phyloP scores from a whole-genome alignment of 129 eudicot genomes.

The Ambrosia artemisiifolia region DNA sequence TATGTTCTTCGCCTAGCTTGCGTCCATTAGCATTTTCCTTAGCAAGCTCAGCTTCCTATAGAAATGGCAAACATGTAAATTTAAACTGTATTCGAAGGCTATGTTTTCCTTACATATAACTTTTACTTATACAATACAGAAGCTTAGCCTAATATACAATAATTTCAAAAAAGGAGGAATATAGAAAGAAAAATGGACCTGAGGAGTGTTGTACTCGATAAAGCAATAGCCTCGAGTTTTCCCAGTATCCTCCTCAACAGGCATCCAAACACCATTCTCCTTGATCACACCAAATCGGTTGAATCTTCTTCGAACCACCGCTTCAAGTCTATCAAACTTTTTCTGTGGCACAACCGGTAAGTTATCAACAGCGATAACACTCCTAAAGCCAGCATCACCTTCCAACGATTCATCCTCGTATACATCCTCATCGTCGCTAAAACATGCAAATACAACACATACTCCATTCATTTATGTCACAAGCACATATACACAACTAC shows the following conservation, averaged over 20 bases:
- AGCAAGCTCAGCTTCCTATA: conserved; percentile 83
- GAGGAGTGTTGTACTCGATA: conserved; percentile 78
- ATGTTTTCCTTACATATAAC: too few species aligned
- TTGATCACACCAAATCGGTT: conserved; percentile 64
- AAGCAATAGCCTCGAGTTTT: conserved; percentile 73
- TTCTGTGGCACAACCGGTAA: conserved; percentile 68
- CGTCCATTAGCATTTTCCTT: conserved; percentile 70
- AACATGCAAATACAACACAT: not conserved
- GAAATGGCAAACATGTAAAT: too few species aligned
- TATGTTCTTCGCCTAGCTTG: conserved; percentile 66
- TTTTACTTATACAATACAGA: not conserved
- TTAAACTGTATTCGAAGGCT: too few species aligned
- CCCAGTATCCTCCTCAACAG: conserved; percentile 51
- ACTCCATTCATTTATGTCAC: too few species aligned
- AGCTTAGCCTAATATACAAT: too few species aligned
- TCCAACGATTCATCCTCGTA: not conserved
- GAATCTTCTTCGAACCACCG: conserved; percentile 58
- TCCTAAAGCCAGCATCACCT: not conserved
- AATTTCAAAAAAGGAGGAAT: not conserved
- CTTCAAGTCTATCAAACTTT: conserved; percentile 69
- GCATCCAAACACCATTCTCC: conserved; percentile 83
- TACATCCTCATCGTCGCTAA: not conserved
- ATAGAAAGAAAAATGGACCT: conserved; percentile 33
- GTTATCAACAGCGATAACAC: conserved; percentile 34
- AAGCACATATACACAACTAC: too few species aligned